These are phyloP conservation scores for Hanseniaspora thailandica DNA, from an alignment of 805 yeast species.

Conservation along the genomic window DNA sequence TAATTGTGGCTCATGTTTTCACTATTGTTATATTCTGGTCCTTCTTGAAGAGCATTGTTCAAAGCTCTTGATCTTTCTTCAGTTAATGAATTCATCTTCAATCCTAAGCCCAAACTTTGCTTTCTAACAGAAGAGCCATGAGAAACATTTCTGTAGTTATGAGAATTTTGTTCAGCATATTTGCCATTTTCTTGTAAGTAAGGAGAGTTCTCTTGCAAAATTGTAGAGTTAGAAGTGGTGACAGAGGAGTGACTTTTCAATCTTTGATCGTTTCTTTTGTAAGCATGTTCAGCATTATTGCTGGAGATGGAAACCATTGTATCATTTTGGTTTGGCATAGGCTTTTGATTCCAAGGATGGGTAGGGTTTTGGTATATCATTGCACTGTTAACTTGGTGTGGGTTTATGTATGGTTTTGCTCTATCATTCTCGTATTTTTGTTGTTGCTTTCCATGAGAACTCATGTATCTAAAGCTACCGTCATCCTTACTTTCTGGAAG, in stretches of 20 bases:
- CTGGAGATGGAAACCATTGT: not conserved
- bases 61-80: constrained; percentile 6
- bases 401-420: not conserved
- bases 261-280: constrained; percentile 1
- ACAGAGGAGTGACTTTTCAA: constrained; percentile 11
- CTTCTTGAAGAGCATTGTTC: not conserved
- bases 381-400: not conserved
- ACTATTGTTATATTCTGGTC: not conserved
- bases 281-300: not conserved
- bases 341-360: not conserved
- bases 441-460: not conserved
- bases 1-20: not conserved
- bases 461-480: not conserved
- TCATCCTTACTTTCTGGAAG: not conserved
- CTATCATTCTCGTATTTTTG: not conserved
- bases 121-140: not conserved
- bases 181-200: not conserved
- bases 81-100: not conserved
- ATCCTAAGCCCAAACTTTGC: constrained; percentile 4
- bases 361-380: not conserved
- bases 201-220: constrained; percentile 9
- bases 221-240: constrained; percentile 9
- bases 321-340: not conserved
- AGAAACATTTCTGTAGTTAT: not conserved
- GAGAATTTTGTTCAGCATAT: not conserved